Conservation (phyloP, 345 rosid genomes). For the Durio zibethinus region DNA sequence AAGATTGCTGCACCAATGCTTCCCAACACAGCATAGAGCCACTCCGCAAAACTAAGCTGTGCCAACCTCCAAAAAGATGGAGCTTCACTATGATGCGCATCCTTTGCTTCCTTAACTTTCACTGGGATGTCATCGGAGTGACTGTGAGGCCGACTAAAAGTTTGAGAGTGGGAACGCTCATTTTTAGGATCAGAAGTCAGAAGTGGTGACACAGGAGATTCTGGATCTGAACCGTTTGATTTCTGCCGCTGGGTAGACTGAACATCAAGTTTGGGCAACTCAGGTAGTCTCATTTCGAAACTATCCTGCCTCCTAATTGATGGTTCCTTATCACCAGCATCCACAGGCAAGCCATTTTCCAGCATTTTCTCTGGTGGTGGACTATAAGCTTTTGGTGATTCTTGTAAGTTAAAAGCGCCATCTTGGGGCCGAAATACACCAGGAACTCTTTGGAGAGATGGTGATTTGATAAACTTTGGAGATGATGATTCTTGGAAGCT, state of each 20-base stretch:
- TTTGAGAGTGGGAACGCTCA: conserved; percentile 97
- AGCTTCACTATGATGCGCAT: conserved; percentile 47
- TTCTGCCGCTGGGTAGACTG: conserved; percentile 56
- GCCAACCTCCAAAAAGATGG: conserved; percentile 94
- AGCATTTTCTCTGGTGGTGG: conserved; percentile 74
- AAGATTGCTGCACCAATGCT: conserved; percentile 97
- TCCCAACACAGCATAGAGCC: conserved; percentile 98
- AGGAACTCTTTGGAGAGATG: conserved; percentile 88
- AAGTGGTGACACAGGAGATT: conserved; percentile 97
- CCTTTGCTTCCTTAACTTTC: conserved; percentile 49
- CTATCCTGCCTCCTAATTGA: conserved; percentile 96
- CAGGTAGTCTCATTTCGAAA: conserved; percentile 92
- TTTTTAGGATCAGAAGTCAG: conserved; percentile 89
- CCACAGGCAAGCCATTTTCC: conserved; percentile 64
- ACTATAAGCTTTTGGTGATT: conserved; percentile 65
- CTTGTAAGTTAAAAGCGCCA: conserved; percentile 53
- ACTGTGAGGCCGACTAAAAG: conserved; percentile 89
- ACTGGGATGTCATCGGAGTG: conserved; percentile 64
- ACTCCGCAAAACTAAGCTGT: conserved; percentile 93
- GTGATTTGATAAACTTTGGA: conserved; percentile 82
- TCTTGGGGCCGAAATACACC: conserved; percentile 56
- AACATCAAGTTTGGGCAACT: conserved; percentile 89
- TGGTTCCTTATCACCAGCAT: conserved; percentile 75
- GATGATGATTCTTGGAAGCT: conserved; percentile 88
- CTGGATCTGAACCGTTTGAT: conserved; percentile 90